Evolutionary conservation across 2,329 filamentous ascomycete genomes (phyloP).

Genomic region (Clarireedia sp.): DNA sequence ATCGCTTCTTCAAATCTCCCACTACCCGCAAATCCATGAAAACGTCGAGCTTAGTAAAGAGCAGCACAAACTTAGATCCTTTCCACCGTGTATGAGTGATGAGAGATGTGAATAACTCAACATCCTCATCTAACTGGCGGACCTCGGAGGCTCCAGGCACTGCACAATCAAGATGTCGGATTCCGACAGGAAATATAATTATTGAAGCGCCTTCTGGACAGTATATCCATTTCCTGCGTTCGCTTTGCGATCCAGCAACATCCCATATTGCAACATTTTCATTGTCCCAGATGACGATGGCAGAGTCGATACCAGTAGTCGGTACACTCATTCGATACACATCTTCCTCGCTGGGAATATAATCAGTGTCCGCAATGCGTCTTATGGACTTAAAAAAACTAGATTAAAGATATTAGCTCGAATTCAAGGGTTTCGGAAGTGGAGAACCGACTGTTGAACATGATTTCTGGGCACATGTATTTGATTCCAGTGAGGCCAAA

Average conservation of each 20-base stretch:
- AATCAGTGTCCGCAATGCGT: not conserved
- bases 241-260: not conserved
- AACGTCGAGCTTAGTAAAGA: not conserved
- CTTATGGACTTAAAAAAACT: not conserved
- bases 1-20: not conserved
- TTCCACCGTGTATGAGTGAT: not conserved
- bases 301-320: not conserved
- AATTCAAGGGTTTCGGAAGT: not conserved
- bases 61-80: not conserved
- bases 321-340: not conserved
- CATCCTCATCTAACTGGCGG: not conserved
- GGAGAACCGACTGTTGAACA: not conserved
- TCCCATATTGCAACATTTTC: not conserved
- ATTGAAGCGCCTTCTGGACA: not conserved
- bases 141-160: not conserved
- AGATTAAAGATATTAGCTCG: too few relatives aligned
- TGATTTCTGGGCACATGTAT: not conserved
- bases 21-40: constrained; percentile 2
- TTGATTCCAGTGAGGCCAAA: not conserved
- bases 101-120: not conserved
- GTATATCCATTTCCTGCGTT: not conserved
- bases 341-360: not conserved
- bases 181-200: not conserved
- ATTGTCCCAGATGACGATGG: not conserved
- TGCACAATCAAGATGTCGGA: not conserved